These are phyloP conservation scores for Metschnikowia corniflorae DNA, from an alignment of 805 yeast species.

Conservation along the genomic window DNA sequence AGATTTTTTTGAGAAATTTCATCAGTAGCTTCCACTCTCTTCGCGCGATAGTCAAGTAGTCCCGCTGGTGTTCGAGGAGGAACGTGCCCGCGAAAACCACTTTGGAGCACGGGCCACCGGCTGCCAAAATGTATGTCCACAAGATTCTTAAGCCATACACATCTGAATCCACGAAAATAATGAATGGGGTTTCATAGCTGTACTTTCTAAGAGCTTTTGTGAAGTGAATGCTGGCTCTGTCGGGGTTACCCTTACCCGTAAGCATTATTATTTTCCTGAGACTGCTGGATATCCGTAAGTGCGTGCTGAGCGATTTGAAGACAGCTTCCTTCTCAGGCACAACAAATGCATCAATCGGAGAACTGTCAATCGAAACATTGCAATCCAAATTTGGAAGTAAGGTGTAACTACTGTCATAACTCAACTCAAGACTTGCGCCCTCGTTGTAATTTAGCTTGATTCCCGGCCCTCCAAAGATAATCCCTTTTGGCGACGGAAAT, in stretches of 20 bases:
- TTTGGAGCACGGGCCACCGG: slow-evolving; percentile 1
- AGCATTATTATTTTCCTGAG: slow-evolving; percentile 4
- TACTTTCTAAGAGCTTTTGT: slow-evolving; percentile 3
- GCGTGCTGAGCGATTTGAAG: slow-evolving; percentile 31
- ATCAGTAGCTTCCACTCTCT: slow-evolving; percentile 15
- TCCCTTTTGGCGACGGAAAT: slow-evolving; percentile 16
- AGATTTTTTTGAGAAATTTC: slow-evolving; percentile 8
- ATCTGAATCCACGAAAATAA: slow-evolving; percentile 17
- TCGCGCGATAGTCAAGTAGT: slow-evolving; percentile 12
- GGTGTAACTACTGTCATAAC: slow-evolving; percentile 1
- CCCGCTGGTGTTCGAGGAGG: slow-evolving; percentile 14
- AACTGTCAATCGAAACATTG: not conserved
- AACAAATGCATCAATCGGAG: slow-evolving; percentile 17
- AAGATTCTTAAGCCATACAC: slow-evolving; percentile 18
- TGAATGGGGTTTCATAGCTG: slow-evolving; percentile 8
- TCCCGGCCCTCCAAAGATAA: slow-evolving; percentile 13
- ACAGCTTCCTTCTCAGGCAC: slow-evolving; percentile 42
- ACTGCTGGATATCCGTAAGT: slow-evolving; percentile 7
- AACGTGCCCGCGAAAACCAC: slow-evolving; percentile 14
- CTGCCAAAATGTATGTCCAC: slow-evolving; percentile 11
- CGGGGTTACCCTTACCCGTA: slow-evolving; percentile 20
- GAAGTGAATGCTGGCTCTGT: slow-evolving; percentile 13
- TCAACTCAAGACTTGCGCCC: slow-evolving; percentile 1
- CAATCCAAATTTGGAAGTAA: slow-evolving; percentile 5
- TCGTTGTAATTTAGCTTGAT: slow-evolving; percentile 3